Percentiles rank a stretch among this genome's conserved stretches.
Evolutionary conservation across 2,329 filamentous ascomycete species (phyloP).

Genomic region (Phyllosticta paracitricarpa): DNA sequence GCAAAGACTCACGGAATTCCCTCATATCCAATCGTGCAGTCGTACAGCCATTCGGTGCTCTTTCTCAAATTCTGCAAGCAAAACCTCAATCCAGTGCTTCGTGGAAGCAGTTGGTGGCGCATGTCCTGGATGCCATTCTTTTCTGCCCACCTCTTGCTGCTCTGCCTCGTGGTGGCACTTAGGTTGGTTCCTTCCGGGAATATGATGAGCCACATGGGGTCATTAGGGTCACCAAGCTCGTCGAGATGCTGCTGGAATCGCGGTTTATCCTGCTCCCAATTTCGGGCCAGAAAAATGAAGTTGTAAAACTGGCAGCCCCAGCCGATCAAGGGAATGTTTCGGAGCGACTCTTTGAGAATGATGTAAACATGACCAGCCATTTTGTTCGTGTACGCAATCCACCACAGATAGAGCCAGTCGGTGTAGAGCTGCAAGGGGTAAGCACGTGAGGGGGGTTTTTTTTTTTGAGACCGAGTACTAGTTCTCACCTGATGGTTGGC

Average conservation of each 20-base stretch:
- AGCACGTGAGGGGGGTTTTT: background rate
- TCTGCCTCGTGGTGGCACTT: slow-evolving; percentile 57
- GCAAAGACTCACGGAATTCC: slow-evolving; percentile 66
- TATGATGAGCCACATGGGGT: slow-evolving; percentile 84
- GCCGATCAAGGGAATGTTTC: slow-evolving; percentile 69
- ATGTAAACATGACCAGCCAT: slow-evolving; percentile 86
- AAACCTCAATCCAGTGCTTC: slow-evolving; percentile 72
- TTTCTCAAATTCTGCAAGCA: slow-evolving; percentile 65
- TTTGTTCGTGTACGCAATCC: slow-evolving; percentile 75
- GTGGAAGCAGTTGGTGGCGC: slow-evolving; percentile 64
- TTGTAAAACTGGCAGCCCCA: slow-evolving; percentile 77
- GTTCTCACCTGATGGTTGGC: slow-evolving; percentile 63
- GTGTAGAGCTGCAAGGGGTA: slow-evolving; percentile 56
- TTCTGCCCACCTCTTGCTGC: slow-evolving; percentile 64
- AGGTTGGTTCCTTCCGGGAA: slow-evolving; percentile 85
- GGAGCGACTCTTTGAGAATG: slow-evolving; percentile 79
- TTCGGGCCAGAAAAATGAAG: slow-evolving; percentile 86
- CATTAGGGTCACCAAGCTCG: slow-evolving; percentile 57
- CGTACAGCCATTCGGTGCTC: slow-evolving; percentile 74
- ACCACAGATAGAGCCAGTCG: slow-evolving; percentile 90
- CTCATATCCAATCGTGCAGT: slow-evolving; percentile 93
- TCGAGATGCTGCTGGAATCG: slow-evolving; percentile 64
- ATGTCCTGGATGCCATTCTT: slow-evolving; percentile 65
- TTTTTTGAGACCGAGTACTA: background rate
- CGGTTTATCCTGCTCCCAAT: slow-evolving; percentile 70